Evolutionary conservation across 176 grass and related monocot genomes (phyloP), one percentile per base, ranked within the genome.

Genomic region (Musa itinerans): DNA sequence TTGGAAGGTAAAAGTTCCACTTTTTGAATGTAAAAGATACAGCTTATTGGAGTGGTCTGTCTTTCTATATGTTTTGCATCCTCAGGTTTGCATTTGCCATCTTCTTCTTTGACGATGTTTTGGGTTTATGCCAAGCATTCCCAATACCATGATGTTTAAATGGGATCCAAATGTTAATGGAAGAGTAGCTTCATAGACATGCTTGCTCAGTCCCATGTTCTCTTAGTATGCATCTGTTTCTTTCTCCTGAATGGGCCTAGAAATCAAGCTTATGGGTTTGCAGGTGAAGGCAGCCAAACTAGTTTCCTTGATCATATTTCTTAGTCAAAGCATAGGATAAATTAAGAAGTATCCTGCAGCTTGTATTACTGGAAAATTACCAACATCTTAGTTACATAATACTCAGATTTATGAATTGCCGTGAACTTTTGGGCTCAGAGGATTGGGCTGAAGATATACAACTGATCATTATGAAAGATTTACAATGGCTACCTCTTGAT

Each of bases 101-200:
- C 34, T 50, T 24, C 20, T 25, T 26, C 25, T 50, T 16, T 50
- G 2, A 2, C 3, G 5, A 49, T n/a, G 14, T 69, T 49, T 69
- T 69, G 66, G 66, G 29, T 69, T 69, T 15, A 20, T 10, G 66
- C 27, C 26, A 69, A 69, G 63, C 63, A 65, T 65, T 29, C 63
- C 63, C 63, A 15, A 65, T 24, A 5, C 21, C 63, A 65, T 13
- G 34, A 24, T 26, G 21, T 14, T 22, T 65, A 65, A 10, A 65
- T 65, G 23, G 5, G 11, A 65, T 65, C 22, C n/a, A 65, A 25
- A 29, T 65, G 63, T 65, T 27, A 4, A 65, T 27, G 63, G 17
- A 65, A 65, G 34, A 43, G 22, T 65, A 15, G 63, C 63, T 65
- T 65, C 13, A 65, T 9, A 65, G 25, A 65, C 63, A 65, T 65